A percentile compares a stretch with the other conserved stretches of the same genome.
Evolutionary conservation across 2,329 filamentous ascomycete genomes (phyloP).

Genomic region (Diaporthe sp.): DNA sequence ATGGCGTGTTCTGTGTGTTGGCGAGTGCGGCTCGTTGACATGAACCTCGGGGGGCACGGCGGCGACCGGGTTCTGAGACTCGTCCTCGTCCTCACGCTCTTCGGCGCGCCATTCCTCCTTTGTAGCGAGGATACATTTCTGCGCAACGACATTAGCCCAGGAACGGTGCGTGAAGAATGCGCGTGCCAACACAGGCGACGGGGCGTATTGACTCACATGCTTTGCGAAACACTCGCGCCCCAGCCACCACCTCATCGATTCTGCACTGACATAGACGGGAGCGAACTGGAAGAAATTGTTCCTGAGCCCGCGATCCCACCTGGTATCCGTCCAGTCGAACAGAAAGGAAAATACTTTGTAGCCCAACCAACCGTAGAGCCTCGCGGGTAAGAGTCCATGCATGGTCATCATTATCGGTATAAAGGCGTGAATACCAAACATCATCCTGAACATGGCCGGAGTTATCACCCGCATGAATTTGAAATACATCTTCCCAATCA

Average conservation of each 20-base stretch:
- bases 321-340: constrained; percentile 86
- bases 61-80: constrained; percentile 46
- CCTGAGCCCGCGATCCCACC: constrained; percentile 86
- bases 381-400: constrained; percentile 75
- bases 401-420: constrained; percentile 95
- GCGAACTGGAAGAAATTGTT: constrained; percentile 92
- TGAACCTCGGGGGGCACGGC: constrained; percentile 34
- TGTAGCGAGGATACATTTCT: constrained; percentile 90
- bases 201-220: constrained; percentile 35
- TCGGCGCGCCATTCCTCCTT: constrained; percentile 76
- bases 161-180: background rate
- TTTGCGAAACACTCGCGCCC: constrained; percentile 69
- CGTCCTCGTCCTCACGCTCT: constrained; percentile 70
- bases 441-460: constrained; percentile 79
- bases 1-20: constrained; percentile 47
- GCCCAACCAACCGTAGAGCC: constrained; percentile 83
- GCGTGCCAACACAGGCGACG: background rate
- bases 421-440: constrained; percentile 94
- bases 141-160: constrained; percentile 49
- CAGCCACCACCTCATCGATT: constrained; percentile 97
- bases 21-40: constrained; percentile 16
- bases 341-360: constrained; percentile 92
- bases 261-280: constrained; percentile 89
- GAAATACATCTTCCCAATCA: constrained; percentile 91
- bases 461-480: constrained; percentile 90